Evolutionary conservation across 1,139 yeast genomes (phyloP).

Genomic region (Blastobotrys apis): DNA sequence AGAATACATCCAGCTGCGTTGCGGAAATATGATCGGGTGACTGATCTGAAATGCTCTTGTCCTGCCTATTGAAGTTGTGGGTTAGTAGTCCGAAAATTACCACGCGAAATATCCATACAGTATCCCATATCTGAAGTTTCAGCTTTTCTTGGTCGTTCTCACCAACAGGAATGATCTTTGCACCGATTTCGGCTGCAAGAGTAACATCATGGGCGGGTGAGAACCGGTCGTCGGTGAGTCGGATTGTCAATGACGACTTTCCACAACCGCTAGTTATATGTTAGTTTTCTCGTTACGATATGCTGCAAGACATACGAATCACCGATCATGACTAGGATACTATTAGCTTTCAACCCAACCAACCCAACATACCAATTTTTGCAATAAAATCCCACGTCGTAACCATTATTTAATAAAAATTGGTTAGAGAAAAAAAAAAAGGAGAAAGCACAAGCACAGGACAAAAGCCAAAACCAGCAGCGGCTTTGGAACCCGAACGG

Average conservation of each 20-base stretch:
- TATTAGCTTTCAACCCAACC: neutral
- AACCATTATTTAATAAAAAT: conserved; percentile 13
- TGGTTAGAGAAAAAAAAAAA: no score
- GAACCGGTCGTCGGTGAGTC: conserved; percentile 37
- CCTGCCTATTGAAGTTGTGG: conserved; percentile 44
- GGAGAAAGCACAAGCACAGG: no score
- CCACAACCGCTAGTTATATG: conserved; percentile 35
- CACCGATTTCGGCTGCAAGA: conserved; percentile 39
- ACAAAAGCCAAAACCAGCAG: no score
- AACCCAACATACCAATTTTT: conserved; percentile 21
- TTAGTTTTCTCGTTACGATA: neutral
- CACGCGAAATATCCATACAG: conserved; percentile 39
- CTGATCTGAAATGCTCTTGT: conserved; percentile 90
- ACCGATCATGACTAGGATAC: conserved; percentile 27
- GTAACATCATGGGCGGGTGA: conserved; percentile 37
- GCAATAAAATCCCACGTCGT: conserved; percentile 28
- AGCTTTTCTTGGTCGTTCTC: conserved; percentile 19
- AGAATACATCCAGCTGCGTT: conserved; percentile 79
- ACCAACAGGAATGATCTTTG: conserved; percentile 35
- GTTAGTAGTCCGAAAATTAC: neutral
- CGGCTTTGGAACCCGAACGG: no score
- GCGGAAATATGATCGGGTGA: conserved; percentile 78
- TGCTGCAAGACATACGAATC: conserved; percentile 22
- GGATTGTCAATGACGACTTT: conserved; percentile 36
- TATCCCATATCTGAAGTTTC: conserved; percentile 47